Conservation (phyloP, 176 grass and related monocot species). For the Hyparrhenia diplandra region DNA sequence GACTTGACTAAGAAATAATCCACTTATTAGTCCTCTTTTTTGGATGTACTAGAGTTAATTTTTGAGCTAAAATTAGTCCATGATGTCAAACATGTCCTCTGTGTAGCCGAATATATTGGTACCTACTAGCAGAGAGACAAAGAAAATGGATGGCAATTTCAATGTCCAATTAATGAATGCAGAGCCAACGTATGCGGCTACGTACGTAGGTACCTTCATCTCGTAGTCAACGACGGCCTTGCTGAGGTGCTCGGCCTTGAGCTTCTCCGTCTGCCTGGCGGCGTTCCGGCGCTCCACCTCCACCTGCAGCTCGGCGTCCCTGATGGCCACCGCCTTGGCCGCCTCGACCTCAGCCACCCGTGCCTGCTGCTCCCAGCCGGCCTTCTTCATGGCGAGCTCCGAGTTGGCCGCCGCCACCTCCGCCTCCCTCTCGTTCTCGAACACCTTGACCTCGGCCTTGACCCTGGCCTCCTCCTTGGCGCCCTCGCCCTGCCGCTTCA, state of each 20-base stretch:
- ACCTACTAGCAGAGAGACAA: too few relatives aligned
- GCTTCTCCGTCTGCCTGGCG: conserved; percentile 63
- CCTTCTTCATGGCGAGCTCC: conserved; percentile 72
- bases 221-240: conserved; percentile 77
- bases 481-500: conserved; percentile 54
- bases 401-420: conserved; percentile 67
- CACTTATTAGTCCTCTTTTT: too few relatives aligned
- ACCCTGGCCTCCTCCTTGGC: conserved; percentile 55
- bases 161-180: too few relatives aligned
- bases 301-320: conserved; percentile 79
- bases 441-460: conserved; percentile 57
- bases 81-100: too few relatives aligned
- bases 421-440: conserved; percentile 59
- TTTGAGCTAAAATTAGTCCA: too few relatives aligned
- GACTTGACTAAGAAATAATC: too few relatives aligned
- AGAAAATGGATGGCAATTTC: too few relatives aligned
- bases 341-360: conserved; percentile 73
- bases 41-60: too few relatives aligned
- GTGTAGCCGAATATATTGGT: too few relatives aligned
- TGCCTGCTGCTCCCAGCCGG: conserved; percentile 52
- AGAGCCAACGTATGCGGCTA: too few relatives aligned
- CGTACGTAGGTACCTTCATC: conserved; percentile 40
- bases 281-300: conserved; percentile 79
- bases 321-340: conserved; percentile 61
- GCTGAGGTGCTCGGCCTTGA: conserved; percentile 80